These are phyloP conservation scores for Trichoderma asperellum DNA, from an alignment of 2,329 filamentous ascomycete genomes.

Conservation along the genomic window DNA sequence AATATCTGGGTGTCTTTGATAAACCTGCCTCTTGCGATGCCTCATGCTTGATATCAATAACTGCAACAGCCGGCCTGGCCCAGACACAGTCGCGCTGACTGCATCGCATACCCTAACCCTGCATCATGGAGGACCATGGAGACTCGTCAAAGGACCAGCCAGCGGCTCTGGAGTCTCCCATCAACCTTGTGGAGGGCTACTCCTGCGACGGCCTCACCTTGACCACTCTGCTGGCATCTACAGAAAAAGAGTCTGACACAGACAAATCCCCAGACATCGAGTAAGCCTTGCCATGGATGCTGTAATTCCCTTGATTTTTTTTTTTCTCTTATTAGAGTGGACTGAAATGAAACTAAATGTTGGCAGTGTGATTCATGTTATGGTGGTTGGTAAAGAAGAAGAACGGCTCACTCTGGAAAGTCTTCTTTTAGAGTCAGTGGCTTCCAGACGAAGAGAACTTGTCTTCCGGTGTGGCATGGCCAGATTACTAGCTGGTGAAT, in stretches of 20 bases:
- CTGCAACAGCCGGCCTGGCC: no score
- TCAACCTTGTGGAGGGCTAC: no score
- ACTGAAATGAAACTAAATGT: background rate
- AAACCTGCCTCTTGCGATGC: no score
- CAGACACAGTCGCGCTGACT: no score
- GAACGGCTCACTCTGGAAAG: background rate
- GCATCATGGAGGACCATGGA: no score
- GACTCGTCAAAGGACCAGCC: no score
- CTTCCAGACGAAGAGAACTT: constrained; percentile 1
- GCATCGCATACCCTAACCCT: no score
- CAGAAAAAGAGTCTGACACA: background rate
- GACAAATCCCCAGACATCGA: background rate
- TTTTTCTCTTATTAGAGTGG: background rate
- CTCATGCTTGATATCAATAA: no score
- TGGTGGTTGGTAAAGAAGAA: background rate
- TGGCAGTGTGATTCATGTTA: background rate
- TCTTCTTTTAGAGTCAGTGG: background rate
- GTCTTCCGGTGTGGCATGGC: background rate
- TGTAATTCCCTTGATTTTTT: background rate
- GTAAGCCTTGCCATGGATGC: background rate
- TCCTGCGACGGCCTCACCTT: no score
- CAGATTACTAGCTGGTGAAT: background rate
- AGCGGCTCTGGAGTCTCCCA: no score
- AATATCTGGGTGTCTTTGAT: no score
- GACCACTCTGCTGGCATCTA: background rate